Percentiles rank a stretch among this genome's conserved stretches.
These are phyloP conservation scores for Wallacemonas sp. DNA, from an alignment of 208 protist genomes.

Conservation along the genomic window DNA sequence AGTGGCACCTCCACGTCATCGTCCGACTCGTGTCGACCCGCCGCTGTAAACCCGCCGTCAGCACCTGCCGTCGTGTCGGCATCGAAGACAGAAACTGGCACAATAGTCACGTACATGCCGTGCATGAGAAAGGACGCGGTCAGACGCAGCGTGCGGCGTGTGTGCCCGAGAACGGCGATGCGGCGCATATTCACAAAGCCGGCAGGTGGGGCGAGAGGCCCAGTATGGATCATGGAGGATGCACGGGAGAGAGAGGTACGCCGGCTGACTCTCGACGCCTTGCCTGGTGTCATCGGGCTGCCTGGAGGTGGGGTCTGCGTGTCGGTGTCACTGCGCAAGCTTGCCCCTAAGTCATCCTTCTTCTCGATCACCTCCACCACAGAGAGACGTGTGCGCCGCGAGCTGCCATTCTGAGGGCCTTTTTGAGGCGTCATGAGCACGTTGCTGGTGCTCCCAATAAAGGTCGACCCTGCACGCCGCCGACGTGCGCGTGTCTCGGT, in stretches of 20 bases:
- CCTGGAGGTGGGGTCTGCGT: not conserved
- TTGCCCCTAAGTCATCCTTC: not conserved
- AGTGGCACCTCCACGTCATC: constrained; percentile 12
- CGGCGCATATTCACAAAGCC: constrained; percentile 5
- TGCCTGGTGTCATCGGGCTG: not conserved
- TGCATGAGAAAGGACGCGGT: constrained; percentile 14
- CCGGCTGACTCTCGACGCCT: not conserved
- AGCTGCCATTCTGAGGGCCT: not conserved
- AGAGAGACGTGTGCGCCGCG: not conserved
- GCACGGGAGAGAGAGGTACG: constrained; percentile 1
- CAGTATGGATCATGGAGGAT: constrained; percentile 7
- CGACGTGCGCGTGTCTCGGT: not conserved
- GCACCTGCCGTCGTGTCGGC: not conserved
- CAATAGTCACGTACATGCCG: constrained; percentile 1
- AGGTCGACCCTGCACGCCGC: not conserved
- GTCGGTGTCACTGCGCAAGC: constrained; percentile 3
- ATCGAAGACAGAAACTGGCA: constrained; percentile 5
- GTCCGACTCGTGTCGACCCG: not conserved
- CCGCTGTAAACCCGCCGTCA: not conserved
- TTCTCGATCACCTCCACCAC: not conserved
- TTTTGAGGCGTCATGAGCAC: not conserved
- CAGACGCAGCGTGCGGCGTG: constrained; percentile 9
- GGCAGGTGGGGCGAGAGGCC: constrained; percentile 14
- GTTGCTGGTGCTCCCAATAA: not conserved
- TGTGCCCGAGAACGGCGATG: constrained; percentile 13